A percentile compares a stretch with the other conserved stretches of the same genome.
Evolutionary conservation across 1,139 yeast species (phyloP).

Genomic region (Pneumocystis jirovecii): DNA sequence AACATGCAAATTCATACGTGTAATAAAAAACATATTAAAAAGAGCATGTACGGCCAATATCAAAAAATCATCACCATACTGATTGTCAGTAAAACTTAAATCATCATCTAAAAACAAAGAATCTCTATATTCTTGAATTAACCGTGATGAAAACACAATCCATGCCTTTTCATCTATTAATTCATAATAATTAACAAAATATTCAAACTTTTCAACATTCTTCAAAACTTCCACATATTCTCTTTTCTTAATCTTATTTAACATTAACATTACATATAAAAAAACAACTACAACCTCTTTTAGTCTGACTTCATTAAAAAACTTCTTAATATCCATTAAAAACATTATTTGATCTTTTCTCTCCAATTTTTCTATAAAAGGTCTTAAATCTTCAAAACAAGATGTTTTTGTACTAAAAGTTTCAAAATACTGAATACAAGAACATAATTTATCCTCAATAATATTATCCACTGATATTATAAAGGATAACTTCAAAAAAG

Average conservation of each 20-base stretch:
- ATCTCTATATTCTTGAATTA: constrained; percentile 28
- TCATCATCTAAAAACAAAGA: constrained; percentile 23
- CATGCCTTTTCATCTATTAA: constrained; percentile 11
- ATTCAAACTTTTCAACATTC: constrained; percentile 5
- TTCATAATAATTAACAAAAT: constrained; percentile 12
- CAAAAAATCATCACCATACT: constrained; percentile 49
- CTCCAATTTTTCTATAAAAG: constrained; percentile 21
- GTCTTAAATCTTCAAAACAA: constrained; percentile 43
- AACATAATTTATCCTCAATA: constrained; percentile 12
- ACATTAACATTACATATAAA: neutral
- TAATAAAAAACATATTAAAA: constrained; percentile 10
- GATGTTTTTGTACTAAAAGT: constrained; percentile 39
- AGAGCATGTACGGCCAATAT: constrained; percentile 33
- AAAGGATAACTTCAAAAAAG: constrained; percentile 1
- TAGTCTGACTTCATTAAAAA: neutral
- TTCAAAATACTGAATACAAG: constrained; percentile 32
- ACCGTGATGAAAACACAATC: constrained; percentile 20
- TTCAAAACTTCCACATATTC: constrained; percentile 15
- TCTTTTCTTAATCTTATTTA: constrained; percentile 3
- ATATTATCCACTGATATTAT: neutral
- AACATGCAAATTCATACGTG: neutral
- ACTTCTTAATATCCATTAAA: constrained; percentile 2
- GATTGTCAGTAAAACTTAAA: constrained; percentile 46
- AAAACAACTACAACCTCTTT: neutral
- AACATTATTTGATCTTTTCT: constrained; percentile 5